Evolutionary conservation across 352 stramenopile species (phyloP).

Genomic region (Pythium phragmitis): DNA sequence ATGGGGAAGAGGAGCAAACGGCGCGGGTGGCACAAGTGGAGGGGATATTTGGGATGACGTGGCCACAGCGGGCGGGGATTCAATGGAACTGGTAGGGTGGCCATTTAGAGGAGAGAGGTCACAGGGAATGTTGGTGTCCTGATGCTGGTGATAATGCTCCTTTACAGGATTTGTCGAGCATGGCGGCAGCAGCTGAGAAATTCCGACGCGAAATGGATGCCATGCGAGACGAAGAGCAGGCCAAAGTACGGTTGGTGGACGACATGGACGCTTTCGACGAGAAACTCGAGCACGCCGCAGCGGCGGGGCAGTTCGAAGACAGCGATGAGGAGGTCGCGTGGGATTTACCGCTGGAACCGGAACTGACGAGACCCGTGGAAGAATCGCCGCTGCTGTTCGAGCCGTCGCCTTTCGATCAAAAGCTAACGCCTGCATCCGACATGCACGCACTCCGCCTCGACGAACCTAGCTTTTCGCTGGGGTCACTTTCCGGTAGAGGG

Average conservation of each 20-base stretch:
- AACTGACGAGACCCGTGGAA: slow-evolving; percentile 11
- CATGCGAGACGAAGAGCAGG: slow-evolving; percentile 46
- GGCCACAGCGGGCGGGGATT: slow-evolving; percentile 24
- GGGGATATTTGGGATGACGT: slow-evolving; percentile 85
- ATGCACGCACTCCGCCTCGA: slow-evolving; percentile 7
- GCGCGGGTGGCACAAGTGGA: slow-evolving; percentile 3
- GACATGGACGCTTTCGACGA: slow-evolving; percentile 80
- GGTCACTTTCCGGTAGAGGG: slow-evolving; percentile 21
- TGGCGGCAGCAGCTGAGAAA: slow-evolving; percentile 75
- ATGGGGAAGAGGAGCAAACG: slow-evolving; percentile 61
- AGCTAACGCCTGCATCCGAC: slow-evolving; percentile 6
- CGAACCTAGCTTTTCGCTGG: slow-evolving; percentile 18
- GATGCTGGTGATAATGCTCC: slow-evolving; percentile 2
- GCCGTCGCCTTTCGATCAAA: slow-evolving; percentile 23
- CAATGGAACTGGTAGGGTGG: slow-evolving; percentile 23
- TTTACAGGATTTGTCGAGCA: slow-evolving; percentile 71
- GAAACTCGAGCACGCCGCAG: slow-evolving; percentile 72
- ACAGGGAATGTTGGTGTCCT: slow-evolving; percentile 1
- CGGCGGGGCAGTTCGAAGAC: slow-evolving; percentile 80
- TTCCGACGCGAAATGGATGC: slow-evolving; percentile 87
- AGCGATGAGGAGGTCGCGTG: slow-evolving; percentile 74
- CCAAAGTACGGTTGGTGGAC: slow-evolving; percentile 17
- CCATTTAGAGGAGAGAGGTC: not conserved
- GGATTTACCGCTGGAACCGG: slow-evolving; percentile 35
- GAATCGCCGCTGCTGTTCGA: slow-evolving; percentile 23